Base-by-base conservation (phyloP, 371 early-diverging fungal species). In the Rhizopus delemar region DNA sequence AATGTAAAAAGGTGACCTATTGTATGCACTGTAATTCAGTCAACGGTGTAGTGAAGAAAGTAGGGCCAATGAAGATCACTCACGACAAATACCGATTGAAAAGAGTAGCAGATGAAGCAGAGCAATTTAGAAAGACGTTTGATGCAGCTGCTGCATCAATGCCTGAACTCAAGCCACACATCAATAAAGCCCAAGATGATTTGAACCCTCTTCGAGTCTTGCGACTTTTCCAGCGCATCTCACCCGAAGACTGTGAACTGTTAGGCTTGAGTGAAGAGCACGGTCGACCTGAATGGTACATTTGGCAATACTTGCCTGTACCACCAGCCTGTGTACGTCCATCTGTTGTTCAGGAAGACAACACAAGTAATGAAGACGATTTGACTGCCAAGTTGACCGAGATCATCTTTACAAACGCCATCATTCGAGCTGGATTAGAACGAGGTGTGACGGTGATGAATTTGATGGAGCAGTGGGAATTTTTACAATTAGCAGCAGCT, bases 311-410 rank as follows among this genome's bases (percentile, higher is more conserved):
- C 43, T 70, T 99, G 31, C 94, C 98, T 5, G 97, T 99, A 0
- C 99, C 99, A 1, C 99, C 99, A 8, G 90, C 90, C 4, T 95
- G 95, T 75, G 95, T 99, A 65, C 91, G 99, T 39, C 99, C 99
- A 0, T 96, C 97, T 3, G 96, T 99, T 13, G 89, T 92, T 9
- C 93, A 93, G 74, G 96, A 98, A 61, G 93, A 89, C 51, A 90
- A 85, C 49, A 89, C 82, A 56, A 97, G 95, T 75, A 99, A 94
- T 63, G 99, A 99, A 78, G 99, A 99, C 69, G 99, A 99, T 77
- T 74, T 99, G 68, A 99, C 99, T 1, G 96, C 97, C 34, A 96
- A 99, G 71, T 75, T 99, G 51, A 91, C 95, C 1, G 99, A 99
- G 73, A 98, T 99, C 51, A 86, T 99, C 38, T 91, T 93, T 55